Evolutionary conservation across 768 basidiomycete species (phyloP), one percentile per base, ranked within the genome.

Genomic region (Boletus rubroflammeus): DNA sequence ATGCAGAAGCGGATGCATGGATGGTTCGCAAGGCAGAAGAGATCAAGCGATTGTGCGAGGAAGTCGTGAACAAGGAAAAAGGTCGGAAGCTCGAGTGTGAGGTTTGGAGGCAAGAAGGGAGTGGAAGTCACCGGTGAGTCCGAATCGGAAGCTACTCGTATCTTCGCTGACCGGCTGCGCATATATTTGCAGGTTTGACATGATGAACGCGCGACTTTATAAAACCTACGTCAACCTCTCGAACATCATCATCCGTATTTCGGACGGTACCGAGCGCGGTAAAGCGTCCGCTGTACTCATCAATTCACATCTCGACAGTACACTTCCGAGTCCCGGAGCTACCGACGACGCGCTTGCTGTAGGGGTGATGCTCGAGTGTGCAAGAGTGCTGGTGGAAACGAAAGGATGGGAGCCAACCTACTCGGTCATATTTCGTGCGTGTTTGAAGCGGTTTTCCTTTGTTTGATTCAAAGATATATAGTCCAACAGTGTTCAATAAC

Each of bases 301-400:
- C 48, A 97, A 96, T 57, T 73, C 92, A 0, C 96, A 98, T 72
- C 73, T 97, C 36, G 95, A 97, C 67, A 89, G 85, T 56, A 94
- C 93, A 0, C 72, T 97, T 21, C 94, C 95, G 0, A 88, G 87
- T 54, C 93, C 93, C 2, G 91, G 89, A 21, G 92, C 91, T 23
- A 83, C 90, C 5, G 94, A 97, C 63, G 95, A 98, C 63, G 93
- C 85, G 1, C 74, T 97, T 7, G 74, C 91, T 6, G 88, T 94
- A 9, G 96, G 91, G 1, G 83, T 96, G 39, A 95, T 97, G 93
- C 75, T 98, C 32, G 96, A 98, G 54, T 82, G 85, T 47, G 84
- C 92, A 46, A 73, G 96, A 1, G 93, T 96, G 0, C 67, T 96
- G 41, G 72, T 75, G 3, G 70, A 82, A 36, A 86, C 85, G 0